phyloP scores from a whole-genome alignment of 2,329 filamentous ascomycete species.

The Apiospora pterosperma region DNA sequence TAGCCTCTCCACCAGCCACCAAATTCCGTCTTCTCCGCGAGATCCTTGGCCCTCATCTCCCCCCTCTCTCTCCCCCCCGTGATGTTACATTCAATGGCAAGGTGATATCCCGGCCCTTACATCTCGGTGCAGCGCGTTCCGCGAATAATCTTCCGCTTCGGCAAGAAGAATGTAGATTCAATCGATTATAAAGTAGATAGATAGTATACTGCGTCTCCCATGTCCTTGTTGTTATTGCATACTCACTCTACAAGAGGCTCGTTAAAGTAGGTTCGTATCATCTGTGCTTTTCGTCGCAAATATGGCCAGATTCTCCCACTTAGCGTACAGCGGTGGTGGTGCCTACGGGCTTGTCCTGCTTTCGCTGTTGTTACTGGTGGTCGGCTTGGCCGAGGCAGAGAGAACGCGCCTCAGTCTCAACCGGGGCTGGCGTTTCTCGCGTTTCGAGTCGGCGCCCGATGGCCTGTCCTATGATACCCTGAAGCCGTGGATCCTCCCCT shows the following conservation, averaged over 20 bases:
- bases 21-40: not conserved
- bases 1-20: not conserved
- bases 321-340: not conserved
- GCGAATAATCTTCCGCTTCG: not conserved
- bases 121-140: not conserved
- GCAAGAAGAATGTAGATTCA: not conserved
- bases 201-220: not conserved
- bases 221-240: not conserved
- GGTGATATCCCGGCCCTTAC: not conserved
- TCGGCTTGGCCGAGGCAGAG: not conserved
- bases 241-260: not conserved
- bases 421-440: conserved; percentile 29
- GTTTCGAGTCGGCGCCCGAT: conserved; percentile 31
- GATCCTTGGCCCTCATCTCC: not conserved
- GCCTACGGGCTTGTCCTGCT: not conserved
- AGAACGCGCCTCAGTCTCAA: conserved; percentile 32
- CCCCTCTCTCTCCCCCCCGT: not conserved
- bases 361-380: not conserved
- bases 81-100: not conserved
- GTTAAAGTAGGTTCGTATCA: not conserved
- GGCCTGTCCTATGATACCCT: conserved; percentile 26
- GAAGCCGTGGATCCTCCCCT: conserved; percentile 31
- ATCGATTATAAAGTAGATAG: not conserved
- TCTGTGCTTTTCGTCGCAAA: not conserved
- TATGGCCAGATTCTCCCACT: not conserved